Evolutionary conservation across 106 monocot species (phyloP), one percentile per base, ranked within the genome.

Genomic region (Dendrobium catenatum): DNA sequence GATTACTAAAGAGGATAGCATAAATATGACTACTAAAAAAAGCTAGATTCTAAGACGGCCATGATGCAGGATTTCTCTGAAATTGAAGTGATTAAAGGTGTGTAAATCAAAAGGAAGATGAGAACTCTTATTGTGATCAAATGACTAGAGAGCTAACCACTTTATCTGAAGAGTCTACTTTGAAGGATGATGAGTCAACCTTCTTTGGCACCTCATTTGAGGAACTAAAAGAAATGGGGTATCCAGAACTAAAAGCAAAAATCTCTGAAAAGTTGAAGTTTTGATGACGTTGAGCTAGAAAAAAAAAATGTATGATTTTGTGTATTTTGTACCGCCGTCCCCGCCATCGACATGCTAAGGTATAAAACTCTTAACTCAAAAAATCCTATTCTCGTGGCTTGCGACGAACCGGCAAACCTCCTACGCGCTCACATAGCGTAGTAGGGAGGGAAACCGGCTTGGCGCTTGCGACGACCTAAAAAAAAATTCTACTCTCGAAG

Each of bases 141-240:
- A 51, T 40, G 51, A 55, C 67, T 44, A 51, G 24, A 7, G 79
- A 42, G 3, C 42, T 24, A 0, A 48, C 27, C 67, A 54, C 48
- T 54, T 74, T n/a, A 44, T 43, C 43, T 55, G 82, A 83, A 42
- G 5, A 27, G 31, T 74, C 49, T 17, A 15, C 80, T 11, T 79
- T 88, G 26, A 72, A 72, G 10, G 95, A 87, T 59, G n/a, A 89
- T 8, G 82, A 81, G 9, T 83, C 81, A 76, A 76, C 73, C 9
- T 81, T 90, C 3, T 9, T 42, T 59, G 73, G 74, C 22, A 87
- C 86, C 75, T 85, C 87, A 40, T 20, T 79, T 55, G 37, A 85
- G 79, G 87, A 88, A 64, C 76, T 82, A 47, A 83, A 64, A 40
- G 79, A 80, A 79, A 73, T 81, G 17, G 78, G 80, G 48, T 75